Evolutionary conservation across 164 flowering plant species (phyloP).

Genomic region (Dillenia turbinata): DNA sequence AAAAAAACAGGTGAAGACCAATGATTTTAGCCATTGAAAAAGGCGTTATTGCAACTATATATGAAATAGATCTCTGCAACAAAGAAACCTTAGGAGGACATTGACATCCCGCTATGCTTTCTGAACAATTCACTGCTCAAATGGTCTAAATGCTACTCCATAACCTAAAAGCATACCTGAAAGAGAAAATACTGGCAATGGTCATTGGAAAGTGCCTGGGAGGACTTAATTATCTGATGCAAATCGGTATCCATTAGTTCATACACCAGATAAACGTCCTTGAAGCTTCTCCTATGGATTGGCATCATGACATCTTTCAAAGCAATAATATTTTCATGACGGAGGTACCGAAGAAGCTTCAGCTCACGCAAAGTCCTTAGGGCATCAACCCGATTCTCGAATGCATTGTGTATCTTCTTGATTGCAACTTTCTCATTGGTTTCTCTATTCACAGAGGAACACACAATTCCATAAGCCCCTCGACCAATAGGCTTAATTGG

Average conservation of each 20-base stretch:
- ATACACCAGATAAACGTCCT: slow-evolving; percentile 89
- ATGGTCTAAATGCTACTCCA: no score
- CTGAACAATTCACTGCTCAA: no score
- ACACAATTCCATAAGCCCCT: slow-evolving; percentile 93
- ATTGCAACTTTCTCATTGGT: slow-evolving; percentile 92
- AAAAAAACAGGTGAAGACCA: no score
- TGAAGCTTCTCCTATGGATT: slow-evolving; percentile 58
- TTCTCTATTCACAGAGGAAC: slow-evolving; percentile 83
- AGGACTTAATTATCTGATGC: slow-evolving; percentile 89
- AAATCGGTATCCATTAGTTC: slow-evolving; percentile 97
- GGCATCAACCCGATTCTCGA: slow-evolving; percentile 84
- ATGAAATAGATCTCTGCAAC: no score
- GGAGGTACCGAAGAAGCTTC: slow-evolving; percentile 80
- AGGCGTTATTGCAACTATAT: no score
- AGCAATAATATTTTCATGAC: slow-evolving; percentile 80
- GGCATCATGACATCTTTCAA: slow-evolving; percentile 95
- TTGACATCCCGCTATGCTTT: no score
- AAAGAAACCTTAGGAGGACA: no score
- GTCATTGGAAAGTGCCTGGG: slow-evolving; percentile 78
- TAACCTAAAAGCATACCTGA: slow-evolving; percentile 43
- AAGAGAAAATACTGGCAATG: slow-evolving; percentile 89
- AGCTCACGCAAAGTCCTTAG: slow-evolving; percentile 81
- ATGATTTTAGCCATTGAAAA: no score
- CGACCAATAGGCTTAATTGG: slow-evolving; percentile 95
- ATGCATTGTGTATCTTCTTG: slow-evolving; percentile 82